A percentile compares a stretch with the other conserved stretches of the same genome.
Conservation (phyloP, 2,329 filamentous ascomycete genomes). For the Fusarium sambucinum region DNA sequence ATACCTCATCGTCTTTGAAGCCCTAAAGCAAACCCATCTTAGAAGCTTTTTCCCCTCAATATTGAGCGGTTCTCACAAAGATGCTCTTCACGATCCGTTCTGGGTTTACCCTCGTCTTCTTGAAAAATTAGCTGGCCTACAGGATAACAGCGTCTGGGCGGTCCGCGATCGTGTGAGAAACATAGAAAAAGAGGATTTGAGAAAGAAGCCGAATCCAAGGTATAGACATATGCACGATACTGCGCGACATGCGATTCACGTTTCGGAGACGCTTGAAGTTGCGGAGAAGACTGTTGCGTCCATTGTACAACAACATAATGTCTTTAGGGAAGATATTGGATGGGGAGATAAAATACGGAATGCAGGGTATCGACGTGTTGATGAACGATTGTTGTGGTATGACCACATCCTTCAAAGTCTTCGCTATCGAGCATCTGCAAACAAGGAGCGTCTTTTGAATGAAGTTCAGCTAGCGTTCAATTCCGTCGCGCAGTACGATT, state of each 20-base stretch:
- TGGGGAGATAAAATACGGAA: not conserved
- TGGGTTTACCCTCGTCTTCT: conserved; percentile 26
- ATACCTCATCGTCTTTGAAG: conserved; percentile 27
- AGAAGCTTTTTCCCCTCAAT: not conserved
- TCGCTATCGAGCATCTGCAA: conserved; percentile 53
- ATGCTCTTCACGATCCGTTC: conserved; percentile 23
- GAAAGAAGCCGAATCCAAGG: conserved; percentile 48
- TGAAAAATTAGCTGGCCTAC: not conserved
- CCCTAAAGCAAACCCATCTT: not conserved
- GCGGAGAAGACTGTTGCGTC: conserved; percentile 49
- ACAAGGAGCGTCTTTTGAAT: conserved; percentile 62
- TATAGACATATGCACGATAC: conserved; percentile 57
- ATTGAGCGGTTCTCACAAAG: not conserved
- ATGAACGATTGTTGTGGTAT: conserved; percentile 51
- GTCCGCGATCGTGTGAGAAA: conserved; percentile 53
- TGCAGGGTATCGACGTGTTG: conserved; percentile 39
- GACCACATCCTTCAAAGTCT: conserved; percentile 53
- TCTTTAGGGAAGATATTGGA: conserved; percentile 18
- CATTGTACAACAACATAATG: conserved; percentile 51
- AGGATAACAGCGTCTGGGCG: conserved; percentile 54
- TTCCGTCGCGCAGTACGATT: conserved; percentile 57
- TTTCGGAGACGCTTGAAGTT: conserved; percentile 57
- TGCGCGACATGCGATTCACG: conserved; percentile 59
- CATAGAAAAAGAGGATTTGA: conserved; percentile 46
- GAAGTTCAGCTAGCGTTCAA: conserved; percentile 67